Base-by-base conservation (phyloP, 192 early-diverging fungal genomes). In the Phlyctochytrium bullatum region DNA sequence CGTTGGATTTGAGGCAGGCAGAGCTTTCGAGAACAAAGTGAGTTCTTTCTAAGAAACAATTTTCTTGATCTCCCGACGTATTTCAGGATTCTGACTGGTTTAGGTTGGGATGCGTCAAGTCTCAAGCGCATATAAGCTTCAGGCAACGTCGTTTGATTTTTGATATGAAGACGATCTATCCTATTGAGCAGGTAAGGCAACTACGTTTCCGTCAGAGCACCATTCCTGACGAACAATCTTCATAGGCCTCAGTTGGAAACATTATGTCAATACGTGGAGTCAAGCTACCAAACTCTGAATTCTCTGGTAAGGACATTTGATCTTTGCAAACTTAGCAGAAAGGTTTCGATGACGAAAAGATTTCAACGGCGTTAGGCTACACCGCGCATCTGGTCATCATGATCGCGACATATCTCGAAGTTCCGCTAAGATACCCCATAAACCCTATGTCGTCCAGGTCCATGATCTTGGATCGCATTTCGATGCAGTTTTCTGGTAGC, bases 361-460 rank as follows among this genome's bases (percentile, higher is more conserved):
- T 90, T 20, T 80, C 90, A 0, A 89, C 88, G 3, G 90, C 88
- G 0, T 59, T 93, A 0, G 92, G 92, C 6, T 90, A 80, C 65
- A 77, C 86, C 0, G 74, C 80, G 40, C 92, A 93, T 65, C 71
- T 91, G 3, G 80, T 90, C 1, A 69, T 66, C 34, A 83, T 91
- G 79, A 52, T 93, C 14, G 88, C 92, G 0, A 84, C 78, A 66
- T 92, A 91, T 60, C 74, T 93, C 20, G 78, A 75, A 2, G 66
- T 92, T 27, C 86, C 88, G 0, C 61, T 93, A 20, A 69, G 88
- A 66, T 93, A 92, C 72, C 90, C 89, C 3, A 84, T 92, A 14
- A 83, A 68, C 25, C 80, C 86, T 1, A 92, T 88, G 88, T 89
- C 88, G 4, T 92, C 90, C 0, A 77, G 88, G 17, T 88, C 91